Evolutionary conservation across 768 basidiomycete genomes (phyloP), one percentile per base, ranked within the genome.

Genomic region (Astraeus odoratus): DNA sequence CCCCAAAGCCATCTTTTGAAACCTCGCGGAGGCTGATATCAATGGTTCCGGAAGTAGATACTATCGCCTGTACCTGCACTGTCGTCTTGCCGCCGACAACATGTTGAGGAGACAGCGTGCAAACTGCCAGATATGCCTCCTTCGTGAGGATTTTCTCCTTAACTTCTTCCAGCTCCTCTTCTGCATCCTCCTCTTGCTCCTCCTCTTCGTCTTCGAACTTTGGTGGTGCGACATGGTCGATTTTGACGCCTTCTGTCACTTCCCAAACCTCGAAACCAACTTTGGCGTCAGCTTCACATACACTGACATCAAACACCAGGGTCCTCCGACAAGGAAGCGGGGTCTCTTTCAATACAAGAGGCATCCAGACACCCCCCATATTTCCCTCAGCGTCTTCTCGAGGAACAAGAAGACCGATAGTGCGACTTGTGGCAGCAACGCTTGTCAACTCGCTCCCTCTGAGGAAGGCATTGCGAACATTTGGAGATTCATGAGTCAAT

Each of bases 231-330:
- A 76, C 66, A 55, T 75, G 80, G 53, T 85, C 83, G 16, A 82
- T 59, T 46, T 77, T 75, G 49, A 87, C 70, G 2, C 74, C 74
- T 55, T 88, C 86, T 42, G 73, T 73, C 15, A 80, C 79, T 58
- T 91, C 86, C 84, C 85, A 87, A 22, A 90, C 65, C 61, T 91
- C 88, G 42, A 83, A 73, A 10, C 75, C 80, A 34, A 86, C 67
- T 45, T 48, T 60, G 12, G 43, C 42, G 12, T 41, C 53, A 57
- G 67, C 33, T 54, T 63, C 42, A 61, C 70, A 20, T 55, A 83
- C 61, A 18, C 69, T 71, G 20, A 81, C 77, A 27, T 81, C 79
- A 49, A 88, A 72, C 15, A 71, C 61, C 36, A 83, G 66, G 9
- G 69, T 69, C 24, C 88, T 65, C 33, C 87, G 68, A 22, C 75